Evolutionary conservation across 2,329 filamentous ascomycete genomes (phyloP), one percentile per base, ranked within the genome.

Genomic region (Aspergillus latus): DNA sequence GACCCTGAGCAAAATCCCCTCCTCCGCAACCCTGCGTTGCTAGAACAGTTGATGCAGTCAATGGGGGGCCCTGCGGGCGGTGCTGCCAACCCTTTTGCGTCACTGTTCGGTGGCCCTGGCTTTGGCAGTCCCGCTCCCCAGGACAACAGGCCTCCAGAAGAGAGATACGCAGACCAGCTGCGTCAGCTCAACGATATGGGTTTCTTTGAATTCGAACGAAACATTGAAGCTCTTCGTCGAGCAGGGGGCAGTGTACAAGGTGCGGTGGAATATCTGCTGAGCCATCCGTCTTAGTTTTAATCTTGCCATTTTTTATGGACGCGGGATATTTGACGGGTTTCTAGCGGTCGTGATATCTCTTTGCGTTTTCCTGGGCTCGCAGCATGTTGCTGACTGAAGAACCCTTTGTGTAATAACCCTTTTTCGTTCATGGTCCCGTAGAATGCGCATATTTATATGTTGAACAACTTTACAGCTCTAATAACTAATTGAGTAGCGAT

Each of bases 171-270:
- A 2, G 87, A 90, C 32, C 93, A 99, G 75, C 80, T 99, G 49
- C 82, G 91, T 58, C 92, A 97, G 76, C 78, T 99, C 60, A 99
- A 99, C 72, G 94, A 97, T 63, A 99, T 99, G 94, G 94, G 94
- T 3, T 99, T 99, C 76, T 96, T 86, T 71, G 92, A 99, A 70
- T 99, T 97, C 69, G 93, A 99, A 51, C 80, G 89, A 64, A 99
- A 99, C 66, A 85, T 99, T 32, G 86, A 89, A 54, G 94, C 94
- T 4, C 77, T 99, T 68, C 83, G 93, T 73, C 84, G 93, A 67
- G 90, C 90, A 58, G 94, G 94, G 7, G 94, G 94, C 9, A 97
- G 90, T 71, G 94, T 97, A 40, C 92, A 97, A 72, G 94, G 93
- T 9, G 94, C 74, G 2, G 68, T 76, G 49, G 74, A 76, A 49